Evolutionary conservation across 2,329 filamentous ascomycete species (phyloP), one percentile per base, ranked within the genome.

Genomic region (Ilyonectria robusta): DNA sequence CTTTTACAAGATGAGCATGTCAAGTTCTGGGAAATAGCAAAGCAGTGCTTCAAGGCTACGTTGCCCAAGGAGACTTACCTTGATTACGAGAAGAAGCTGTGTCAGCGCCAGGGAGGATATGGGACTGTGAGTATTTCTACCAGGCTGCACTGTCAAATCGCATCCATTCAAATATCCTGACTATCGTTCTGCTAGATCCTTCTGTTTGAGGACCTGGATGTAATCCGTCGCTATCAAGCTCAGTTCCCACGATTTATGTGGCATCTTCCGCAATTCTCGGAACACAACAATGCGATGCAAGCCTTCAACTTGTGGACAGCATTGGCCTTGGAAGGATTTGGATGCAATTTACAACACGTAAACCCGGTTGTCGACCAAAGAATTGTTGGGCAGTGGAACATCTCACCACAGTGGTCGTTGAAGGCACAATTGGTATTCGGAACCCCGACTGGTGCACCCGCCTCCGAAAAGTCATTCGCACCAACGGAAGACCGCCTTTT

Each of bases 391-490:
- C 47, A 67, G 13, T 69, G 67, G 67, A 8, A 51, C 9, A 62
- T 68, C 11, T 67, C 60, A 5, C 61, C 65, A 37, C 61, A 67
- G 19, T 69, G 65, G 67, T 59, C 57, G 9, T 44, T 69, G 23
- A 69, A 69, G 47, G 65, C 57, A 3, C 67, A 69, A 53, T 44
- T 69, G 29, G 65, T 69, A 3, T 69, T 69, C 31, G 67, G 67
- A 23, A 48, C 44, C 4, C 65, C 65, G 2, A 51, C 55, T 50
- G 21, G 48, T 35, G 42, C 6, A 33, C 42, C 29, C 2, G n/a
- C 31, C 6, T 59, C 58, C 17, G 55, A 65, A 67, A 23, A 55
- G 26, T 26, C 60, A 9, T 65, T 64, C 13, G 21, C 44, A 1
- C 65, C 60, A 7, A 21, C 9, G 10, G 65, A 59, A 15, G 53